Evolutionary conservation across 345 rosid species (phyloP).

Genomic region (Cardamine occulta): DNA sequence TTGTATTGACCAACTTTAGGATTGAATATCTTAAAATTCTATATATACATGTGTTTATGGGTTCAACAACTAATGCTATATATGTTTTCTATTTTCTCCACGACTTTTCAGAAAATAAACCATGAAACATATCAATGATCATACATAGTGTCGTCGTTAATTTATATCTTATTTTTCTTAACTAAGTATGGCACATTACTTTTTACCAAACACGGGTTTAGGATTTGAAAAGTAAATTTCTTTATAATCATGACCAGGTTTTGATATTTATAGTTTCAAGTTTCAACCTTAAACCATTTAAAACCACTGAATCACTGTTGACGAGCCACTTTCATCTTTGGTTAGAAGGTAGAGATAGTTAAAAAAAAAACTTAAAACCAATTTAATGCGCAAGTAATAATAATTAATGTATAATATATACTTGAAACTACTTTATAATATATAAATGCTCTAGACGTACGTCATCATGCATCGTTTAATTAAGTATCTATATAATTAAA

Average conservation of each 20-base stretch:
- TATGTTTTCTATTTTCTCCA: not conserved
- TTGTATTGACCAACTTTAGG: slow-evolving; percentile 14
- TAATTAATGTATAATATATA: not conserved
- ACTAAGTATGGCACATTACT: not conserved
- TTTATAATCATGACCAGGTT: not conserved
- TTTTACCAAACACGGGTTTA: slow-evolving; percentile 1
- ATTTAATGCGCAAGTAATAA: slow-evolving; percentile 5
- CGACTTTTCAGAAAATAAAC: slow-evolving; percentile 12
- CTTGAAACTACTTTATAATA: not conserved
- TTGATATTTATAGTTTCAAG: slow-evolving; percentile 17
- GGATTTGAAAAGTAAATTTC: not conserved
- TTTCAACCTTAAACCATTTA: slow-evolving; percentile 18
- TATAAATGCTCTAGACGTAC: slow-evolving; percentile 4
- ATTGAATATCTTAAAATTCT: slow-evolving; percentile 4
- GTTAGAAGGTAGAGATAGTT: slow-evolving; percentile 1
- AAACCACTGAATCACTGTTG: not conserved
- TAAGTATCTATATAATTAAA: not conserved
- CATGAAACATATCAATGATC: not conserved
- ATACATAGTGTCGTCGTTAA: not conserved
- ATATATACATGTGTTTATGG: not conserved
- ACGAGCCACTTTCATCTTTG: not conserved
- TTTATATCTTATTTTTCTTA: not conserved
- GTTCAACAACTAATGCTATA: slow-evolving; percentile 12
- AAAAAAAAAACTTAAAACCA: not conserved
- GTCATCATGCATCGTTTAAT: slow-evolving; percentile 27